Percentiles rank a stretch among this genome's conserved stretches.
phyloP scores from a whole-genome alignment of 495 filamentous ascomycete species.

The Penicillium dipodomyicola region DNA sequence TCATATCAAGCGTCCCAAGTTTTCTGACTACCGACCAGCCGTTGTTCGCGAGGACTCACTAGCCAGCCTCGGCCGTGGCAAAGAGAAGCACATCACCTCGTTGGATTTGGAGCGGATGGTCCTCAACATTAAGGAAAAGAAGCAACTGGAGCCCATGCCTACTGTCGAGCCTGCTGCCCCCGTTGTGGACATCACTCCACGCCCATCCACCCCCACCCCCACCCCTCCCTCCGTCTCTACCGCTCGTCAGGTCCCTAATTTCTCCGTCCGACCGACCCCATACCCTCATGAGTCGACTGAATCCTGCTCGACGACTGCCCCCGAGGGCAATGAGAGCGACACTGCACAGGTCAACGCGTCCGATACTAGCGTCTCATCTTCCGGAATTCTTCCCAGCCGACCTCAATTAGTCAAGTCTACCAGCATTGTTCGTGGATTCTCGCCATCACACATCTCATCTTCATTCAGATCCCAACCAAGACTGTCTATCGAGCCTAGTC shows the following conservation, averaged over 20 bases:
- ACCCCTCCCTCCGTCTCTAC: constrained; percentile 41
- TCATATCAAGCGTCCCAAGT: constrained; percentile 52
- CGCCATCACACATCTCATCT: constrained; percentile 70
- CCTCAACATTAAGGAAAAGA: constrained; percentile 76
- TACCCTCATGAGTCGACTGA: constrained; percentile 47
- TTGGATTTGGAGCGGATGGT: constrained; percentile 88
- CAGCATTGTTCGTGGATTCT: constrained; percentile 85
- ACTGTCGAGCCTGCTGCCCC: constrained; percentile 47
- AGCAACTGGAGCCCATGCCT: constrained; percentile 60
- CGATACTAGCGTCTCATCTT: constrained; percentile 54
- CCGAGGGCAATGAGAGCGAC: constrained; percentile 49
- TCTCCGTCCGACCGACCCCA: constrained; percentile 18
- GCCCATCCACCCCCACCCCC: constrained; percentile 44
- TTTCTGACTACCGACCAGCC: constrained; percentile 43
- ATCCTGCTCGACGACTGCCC: constrained; percentile 54
- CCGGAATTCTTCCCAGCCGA: constrained; percentile 32
- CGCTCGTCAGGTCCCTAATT: constrained; percentile 21
- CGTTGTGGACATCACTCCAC: constrained; percentile 52
- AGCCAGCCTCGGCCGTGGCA: constrained; percentile 59
- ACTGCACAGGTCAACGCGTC: constrained; percentile 38
- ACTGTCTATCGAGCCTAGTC: constrained; percentile 48
- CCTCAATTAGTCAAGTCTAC: constrained; percentile 58
- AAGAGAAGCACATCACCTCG: constrained; percentile 88
- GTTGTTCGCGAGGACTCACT: constrained; percentile 51
- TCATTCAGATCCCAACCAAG: constrained; percentile 65